phyloP scores from a whole-genome alignment of 176 grass and related monocot genomes.

The Sorghum bicolor region Sorghum_bicolor_NCBIv3 NC_012871.2:61204501-61205000 shows the following conservation, averaged over 20 bases:
- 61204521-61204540: neutral
- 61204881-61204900: too few relatives aligned
- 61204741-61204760: neutral
- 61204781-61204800: neutral
- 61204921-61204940: too few relatives aligned
- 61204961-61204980: too few relatives aligned
- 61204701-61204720: neutral
- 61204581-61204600: neutral
- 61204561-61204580: neutral
- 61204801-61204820: neutral
- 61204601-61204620: neutral
- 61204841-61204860: neutral
- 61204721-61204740: neutral
- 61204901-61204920: too few relatives aligned
- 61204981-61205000: too few relatives aligned
- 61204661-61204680: neutral
- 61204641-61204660: neutral
- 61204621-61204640: neutral
- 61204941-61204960: too few relatives aligned
- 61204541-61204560: neutral
- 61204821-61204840: neutral
- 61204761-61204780: neutral
- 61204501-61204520: neutral
- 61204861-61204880: too few relatives aligned
- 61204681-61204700: neutral